Percentiles rank a stretch among this genome's conserved stretches.
Evolutionary conservation across 1,284 basidiomycete species (phyloP).

Genomic region (Phlebopus sp.): DNA sequence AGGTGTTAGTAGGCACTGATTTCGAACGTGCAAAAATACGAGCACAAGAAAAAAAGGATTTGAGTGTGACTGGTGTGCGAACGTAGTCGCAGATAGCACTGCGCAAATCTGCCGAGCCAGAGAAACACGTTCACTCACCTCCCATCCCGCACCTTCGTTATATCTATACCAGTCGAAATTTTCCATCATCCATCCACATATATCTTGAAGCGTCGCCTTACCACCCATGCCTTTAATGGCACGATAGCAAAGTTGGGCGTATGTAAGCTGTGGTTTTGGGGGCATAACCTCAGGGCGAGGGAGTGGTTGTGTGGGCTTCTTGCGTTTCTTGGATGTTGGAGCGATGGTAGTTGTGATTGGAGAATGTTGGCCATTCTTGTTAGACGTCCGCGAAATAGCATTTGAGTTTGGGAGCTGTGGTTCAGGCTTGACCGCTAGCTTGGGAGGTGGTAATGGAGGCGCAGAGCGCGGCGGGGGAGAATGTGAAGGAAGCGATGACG

Average conservation of each 20-base stretch:
- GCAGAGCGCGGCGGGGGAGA: slow-evolving; percentile 55
- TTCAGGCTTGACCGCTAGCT: slow-evolving; percentile 39
- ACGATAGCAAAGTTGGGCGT: slow-evolving; percentile 76
- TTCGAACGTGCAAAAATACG: slow-evolving; percentile 9
- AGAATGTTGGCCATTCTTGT: slow-evolving; percentile 33
- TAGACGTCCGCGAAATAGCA: slow-evolving; percentile 49
- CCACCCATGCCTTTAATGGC: slow-evolving; percentile 78
- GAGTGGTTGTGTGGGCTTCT: slow-evolving; percentile 52
- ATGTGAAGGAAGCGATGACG: slow-evolving; percentile 73
- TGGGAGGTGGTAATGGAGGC: slow-evolving; percentile 33
- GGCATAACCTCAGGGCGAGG: slow-evolving; percentile 73
- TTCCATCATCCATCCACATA: slow-evolving; percentile 88
- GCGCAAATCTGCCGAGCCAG: neutral
- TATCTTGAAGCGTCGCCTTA: slow-evolving; percentile 88
- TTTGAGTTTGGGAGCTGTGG: slow-evolving; percentile 60
- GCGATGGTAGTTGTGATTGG: slow-evolving; percentile 14
- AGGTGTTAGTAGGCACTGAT: slow-evolving; percentile 18
- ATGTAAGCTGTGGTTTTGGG: slow-evolving; percentile 73
- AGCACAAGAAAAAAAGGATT: slow-evolving; percentile 8
- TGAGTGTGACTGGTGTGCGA: neutral
- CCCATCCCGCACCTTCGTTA: slow-evolving; percentile 80
- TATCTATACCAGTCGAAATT: slow-evolving; percentile 88
- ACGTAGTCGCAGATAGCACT: neutral
- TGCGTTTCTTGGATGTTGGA: slow-evolving; percentile 61
- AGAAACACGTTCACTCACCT: slow-evolving; percentile 49